Percentiles rank a stretch among this genome's conserved stretches.
phyloP scores from a whole-genome alignment of 1,139 yeast species.

The Kodamaea derodonti region DNA sequence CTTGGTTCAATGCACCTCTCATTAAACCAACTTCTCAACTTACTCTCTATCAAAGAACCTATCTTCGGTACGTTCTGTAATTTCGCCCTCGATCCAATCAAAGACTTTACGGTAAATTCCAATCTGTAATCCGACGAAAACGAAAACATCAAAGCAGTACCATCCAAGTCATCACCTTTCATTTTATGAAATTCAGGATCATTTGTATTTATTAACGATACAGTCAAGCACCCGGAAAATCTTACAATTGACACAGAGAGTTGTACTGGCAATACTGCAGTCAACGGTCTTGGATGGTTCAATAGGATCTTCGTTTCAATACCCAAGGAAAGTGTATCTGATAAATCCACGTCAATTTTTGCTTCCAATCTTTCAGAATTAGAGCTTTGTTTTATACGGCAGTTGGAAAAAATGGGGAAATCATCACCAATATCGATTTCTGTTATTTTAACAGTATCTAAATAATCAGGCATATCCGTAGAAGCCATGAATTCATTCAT shows the following conservation, averaged over 20 bases:
- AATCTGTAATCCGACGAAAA: constrained; percentile 87
- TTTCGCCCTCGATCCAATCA: constrained; percentile 90
- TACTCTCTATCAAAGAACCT: constrained; percentile 76
- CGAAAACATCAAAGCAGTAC: constrained; percentile 79
- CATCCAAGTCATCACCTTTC: constrained; percentile 15
- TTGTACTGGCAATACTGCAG: constrained; percentile 82
- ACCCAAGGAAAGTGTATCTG: constrained; percentile 87
- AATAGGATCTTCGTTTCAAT: constrained; percentile 77
- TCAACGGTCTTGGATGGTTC: constrained; percentile 80
- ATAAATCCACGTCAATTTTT: constrained; percentile 86
- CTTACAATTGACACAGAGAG: constrained; percentile 84
- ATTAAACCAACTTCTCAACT: constrained; percentile 82
- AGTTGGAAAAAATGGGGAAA: constrained; percentile 91
- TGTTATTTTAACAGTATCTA: constrained; percentile 74
- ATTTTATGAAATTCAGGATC: constrained; percentile 28
- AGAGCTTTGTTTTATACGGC: constrained; percentile 67
- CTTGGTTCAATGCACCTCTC: constrained; percentile 94
- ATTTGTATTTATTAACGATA: constrained; percentile 60
- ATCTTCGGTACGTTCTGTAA: constrained; percentile 92
- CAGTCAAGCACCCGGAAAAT: constrained; percentile 88
- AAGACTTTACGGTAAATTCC: constrained; percentile 79
- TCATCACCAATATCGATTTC: constrained; percentile 94
- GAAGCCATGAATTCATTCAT: constrained; percentile 52
- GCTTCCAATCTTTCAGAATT: constrained; percentile 68
- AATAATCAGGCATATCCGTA: constrained; percentile 68